phyloP scores from a whole-genome alignment of 495 filamentous ascomycete genomes.

The Baudoinia panamericana region DNA sequence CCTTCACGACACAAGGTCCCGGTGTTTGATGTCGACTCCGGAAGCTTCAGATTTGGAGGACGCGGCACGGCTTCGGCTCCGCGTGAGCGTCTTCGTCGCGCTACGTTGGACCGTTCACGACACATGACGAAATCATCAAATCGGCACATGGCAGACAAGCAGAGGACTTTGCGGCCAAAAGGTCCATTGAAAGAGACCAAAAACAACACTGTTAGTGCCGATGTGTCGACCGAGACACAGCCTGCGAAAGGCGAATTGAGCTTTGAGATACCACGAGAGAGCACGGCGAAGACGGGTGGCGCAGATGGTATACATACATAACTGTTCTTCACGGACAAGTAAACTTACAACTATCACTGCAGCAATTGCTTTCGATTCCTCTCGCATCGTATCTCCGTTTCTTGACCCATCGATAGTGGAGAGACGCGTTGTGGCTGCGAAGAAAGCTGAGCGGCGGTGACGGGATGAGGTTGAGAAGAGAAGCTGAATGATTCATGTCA shows the following conservation, averaged over 20 bases:
- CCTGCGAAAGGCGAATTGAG: too few species aligned
- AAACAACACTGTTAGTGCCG: too few species aligned
- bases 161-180: background rate
- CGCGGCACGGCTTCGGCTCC: background rate
- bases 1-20: too few species aligned
- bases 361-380: conserved; percentile 12
- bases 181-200: background rate
- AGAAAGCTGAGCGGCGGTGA: conserved; percentile 1
- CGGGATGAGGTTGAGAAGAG: too few species aligned
- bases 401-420: conserved; percentile 16
- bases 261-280: too few species aligned
- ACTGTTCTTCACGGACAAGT: background rate
- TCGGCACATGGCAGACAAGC: background rate
- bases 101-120: background rate
- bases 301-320: too few species aligned
- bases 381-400: conserved; percentile 9
- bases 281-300: too few species aligned
- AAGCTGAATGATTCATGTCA: conserved; percentile 1
- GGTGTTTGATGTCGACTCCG: background rate
- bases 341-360: background rate
- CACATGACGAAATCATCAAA: background rate
- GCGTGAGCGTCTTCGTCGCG: background rate
- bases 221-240: too few species aligned
- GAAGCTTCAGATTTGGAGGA: background rate
- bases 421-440: conserved; percentile 5